A percentile compares a stretch with the other conserved stretches of the same genome.
These are phyloP conservation scores for Naematelia encephala DNA, from an alignment of 768 basidiomycete genomes.

Conservation along the genomic window DNA sequence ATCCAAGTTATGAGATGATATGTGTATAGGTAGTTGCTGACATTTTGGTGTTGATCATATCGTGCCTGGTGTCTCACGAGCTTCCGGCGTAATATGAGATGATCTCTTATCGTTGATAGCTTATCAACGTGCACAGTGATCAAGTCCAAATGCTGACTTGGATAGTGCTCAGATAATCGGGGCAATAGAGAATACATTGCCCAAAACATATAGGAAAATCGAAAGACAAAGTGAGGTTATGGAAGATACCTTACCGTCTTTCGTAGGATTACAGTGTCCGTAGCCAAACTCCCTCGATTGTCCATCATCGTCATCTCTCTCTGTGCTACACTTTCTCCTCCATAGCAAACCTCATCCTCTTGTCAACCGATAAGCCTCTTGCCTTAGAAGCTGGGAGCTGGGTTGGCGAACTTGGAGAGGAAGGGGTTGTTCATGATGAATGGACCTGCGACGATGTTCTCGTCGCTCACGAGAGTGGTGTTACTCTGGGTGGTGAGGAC, in stretches of 20 bases:
- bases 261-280: not conserved
- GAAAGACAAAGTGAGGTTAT: not conserved
- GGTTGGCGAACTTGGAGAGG: constrained; percentile 32
- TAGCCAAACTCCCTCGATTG: not conserved
- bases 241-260: not conserved
- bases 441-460: constrained; percentile 61
- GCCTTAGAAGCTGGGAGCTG: constrained; percentile 34
- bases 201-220: not conserved
- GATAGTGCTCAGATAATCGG: too few species aligned
- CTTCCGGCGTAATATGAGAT: too few species aligned
- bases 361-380: not conserved
- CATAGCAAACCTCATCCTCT: not conserved
- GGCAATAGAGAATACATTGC: not conserved
- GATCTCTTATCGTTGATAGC: too few species aligned
- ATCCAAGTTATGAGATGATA: too few species aligned
- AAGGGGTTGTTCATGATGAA: constrained; percentile 53
- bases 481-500: constrained; percentile 54
- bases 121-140: too few species aligned
- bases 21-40: too few species aligned
- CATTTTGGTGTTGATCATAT: too few species aligned
- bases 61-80: too few species aligned
- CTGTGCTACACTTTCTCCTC: not conserved
- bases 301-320: not conserved
- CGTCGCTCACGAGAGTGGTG: constrained; percentile 52
- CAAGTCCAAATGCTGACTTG: too few species aligned